These are phyloP conservation scores for Cucumis cinereus DNA, from an alignment of 306 rosid genomes.

Conservation along the genomic window DNA sequence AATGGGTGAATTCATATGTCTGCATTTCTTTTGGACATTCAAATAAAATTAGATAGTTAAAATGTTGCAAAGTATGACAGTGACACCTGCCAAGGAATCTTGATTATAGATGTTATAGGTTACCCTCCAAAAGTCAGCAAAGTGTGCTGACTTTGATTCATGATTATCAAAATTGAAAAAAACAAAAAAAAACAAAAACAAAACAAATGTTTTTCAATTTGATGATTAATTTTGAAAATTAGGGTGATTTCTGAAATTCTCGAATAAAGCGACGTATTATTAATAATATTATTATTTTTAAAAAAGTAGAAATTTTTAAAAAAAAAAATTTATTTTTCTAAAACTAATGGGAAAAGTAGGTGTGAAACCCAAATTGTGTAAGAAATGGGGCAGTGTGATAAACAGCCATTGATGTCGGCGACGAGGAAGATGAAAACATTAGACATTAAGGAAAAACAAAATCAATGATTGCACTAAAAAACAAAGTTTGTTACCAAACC, in stretches of 20 bases:
- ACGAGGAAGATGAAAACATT: neutral
- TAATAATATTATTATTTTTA: too few species aligned
- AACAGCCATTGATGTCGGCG: neutral
- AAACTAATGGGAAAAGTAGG: too few species aligned
- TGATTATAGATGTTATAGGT: neutral
- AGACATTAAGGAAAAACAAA: neutral
- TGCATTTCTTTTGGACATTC: too few species aligned
- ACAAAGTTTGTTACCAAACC: neutral
- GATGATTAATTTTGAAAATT: neutral
- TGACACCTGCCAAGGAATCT: neutral
- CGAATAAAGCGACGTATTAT: neutral
- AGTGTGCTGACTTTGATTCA: neutral
- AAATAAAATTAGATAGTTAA: too few species aligned
- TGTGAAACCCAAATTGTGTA: too few species aligned
- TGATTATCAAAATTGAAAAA: too few species aligned
- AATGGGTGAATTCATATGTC: too few species aligned
- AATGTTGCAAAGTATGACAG: neutral
- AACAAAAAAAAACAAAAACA: too few species aligned
- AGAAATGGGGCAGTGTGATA: too few species aligned
- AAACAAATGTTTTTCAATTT: too few species aligned
- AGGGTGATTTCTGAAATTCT: neutral
- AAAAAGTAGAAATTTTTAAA: too few species aligned
- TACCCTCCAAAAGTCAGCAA: neutral
- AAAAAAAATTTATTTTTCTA: too few species aligned
- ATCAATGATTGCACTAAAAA: neutral